Evolutionary conservation across 768 basidiomycete species (phyloP).

Genomic region (Pholiota conissans): DNA sequence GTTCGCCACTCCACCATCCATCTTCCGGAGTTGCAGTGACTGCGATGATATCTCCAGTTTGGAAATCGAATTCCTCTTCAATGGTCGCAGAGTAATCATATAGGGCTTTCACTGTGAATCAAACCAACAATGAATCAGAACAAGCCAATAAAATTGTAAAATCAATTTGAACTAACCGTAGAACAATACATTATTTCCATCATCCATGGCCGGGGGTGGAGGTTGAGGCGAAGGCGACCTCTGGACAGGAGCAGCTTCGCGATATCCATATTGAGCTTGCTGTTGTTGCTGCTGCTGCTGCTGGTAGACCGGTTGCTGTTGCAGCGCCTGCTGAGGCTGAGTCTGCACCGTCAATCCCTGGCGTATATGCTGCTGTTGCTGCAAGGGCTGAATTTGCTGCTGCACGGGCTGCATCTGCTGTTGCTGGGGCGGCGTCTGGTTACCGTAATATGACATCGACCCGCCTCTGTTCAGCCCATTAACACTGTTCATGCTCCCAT

Average conservation of each 20-base stretch:
- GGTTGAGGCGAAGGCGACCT: slow-evolving; percentile 43
- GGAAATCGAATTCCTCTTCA: slow-evolving; percentile 96
- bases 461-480: slow-evolving; percentile 28
- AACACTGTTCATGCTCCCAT: slow-evolving; percentile 16
- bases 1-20: slow-evolving; percentile 96
- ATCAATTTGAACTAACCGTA: slow-evolving; percentile 61
- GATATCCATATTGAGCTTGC: slow-evolving; percentile 35
- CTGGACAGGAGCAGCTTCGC: slow-evolving; percentile 42
- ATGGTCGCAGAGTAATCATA: slow-evolving; percentile 86
- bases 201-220: slow-evolving; percentile 67
- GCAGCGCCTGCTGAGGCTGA: slow-evolving; percentile 26
- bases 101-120: slow-evolving; percentile 73
- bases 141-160: background rate
- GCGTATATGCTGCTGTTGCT: slow-evolving; percentile 17
- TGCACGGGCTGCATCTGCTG: slow-evolving; percentile 19
- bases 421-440: slow-evolving; percentile 27
- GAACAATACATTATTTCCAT: slow-evolving; percentile 81
- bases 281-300: slow-evolving; percentile 33
- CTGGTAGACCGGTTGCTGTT: slow-evolving; percentile 24
- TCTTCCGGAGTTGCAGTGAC: slow-evolving; percentile 93
- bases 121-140: background rate
- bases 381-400: slow-evolving; percentile 23
- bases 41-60: slow-evolving; percentile 91
- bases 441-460: slow-evolving; percentile 31
- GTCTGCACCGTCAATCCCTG: slow-evolving; percentile 26